These are phyloP conservation scores for Parastagonospora nodorum DNA, from an alignment of 2,329 filamentous ascomycete species.

Conservation along the genomic window DNA sequence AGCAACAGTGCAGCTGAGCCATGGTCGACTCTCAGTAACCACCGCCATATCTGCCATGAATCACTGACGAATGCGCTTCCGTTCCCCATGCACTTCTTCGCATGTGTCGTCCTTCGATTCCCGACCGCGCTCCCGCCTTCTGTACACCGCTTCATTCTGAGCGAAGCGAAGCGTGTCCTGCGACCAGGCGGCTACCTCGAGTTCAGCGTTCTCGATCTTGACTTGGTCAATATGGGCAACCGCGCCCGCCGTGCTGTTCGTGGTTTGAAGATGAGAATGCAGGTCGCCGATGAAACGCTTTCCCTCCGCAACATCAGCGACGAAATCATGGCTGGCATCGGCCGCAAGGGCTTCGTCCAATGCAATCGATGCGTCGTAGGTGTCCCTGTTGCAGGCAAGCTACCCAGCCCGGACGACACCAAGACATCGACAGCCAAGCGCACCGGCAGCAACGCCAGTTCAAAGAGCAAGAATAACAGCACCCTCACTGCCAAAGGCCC, in stretches of 20 bases:
- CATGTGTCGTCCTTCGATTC: conserved; percentile 77
- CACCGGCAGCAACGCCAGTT: conserved; percentile 38
- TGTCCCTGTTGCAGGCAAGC: conserved; percentile 68
- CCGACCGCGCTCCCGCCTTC: conserved; percentile 70
- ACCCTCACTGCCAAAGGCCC: conserved; percentile 21
- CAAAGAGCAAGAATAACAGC: conserved; percentile 21
- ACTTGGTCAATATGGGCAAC: conserved; percentile 82
- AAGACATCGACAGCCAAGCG: conserved; percentile 26
- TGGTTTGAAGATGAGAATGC: conserved; percentile 72
- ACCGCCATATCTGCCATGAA: conserved; percentile 73
- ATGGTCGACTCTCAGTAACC: conserved; percentile 61
- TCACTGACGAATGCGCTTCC: conserved; percentile 71
- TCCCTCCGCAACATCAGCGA: conserved; percentile 62
- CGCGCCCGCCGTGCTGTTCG: conserved; percentile 71
- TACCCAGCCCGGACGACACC: conserved; percentile 39
- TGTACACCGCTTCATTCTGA: conserved; percentile 72
- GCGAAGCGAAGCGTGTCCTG: conserved; percentile 76
- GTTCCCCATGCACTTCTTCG: conserved; percentile 76
- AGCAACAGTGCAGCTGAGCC: conserved; percentile 27
- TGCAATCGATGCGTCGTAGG: conserved; percentile 79
- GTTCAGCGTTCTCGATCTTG: conserved; percentile 75
- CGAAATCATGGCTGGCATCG: conserved; percentile 67
- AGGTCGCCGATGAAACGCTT: conserved; percentile 62
- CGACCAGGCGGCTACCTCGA: conserved; percentile 81
- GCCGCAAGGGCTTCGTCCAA: conserved; percentile 70